A percentile compares a stretch with the other conserved stretches of the same genome.
phyloP scores from a whole-genome alignment of 495 filamentous ascomycete genomes.

The Penicillium paradoxum region DNA sequence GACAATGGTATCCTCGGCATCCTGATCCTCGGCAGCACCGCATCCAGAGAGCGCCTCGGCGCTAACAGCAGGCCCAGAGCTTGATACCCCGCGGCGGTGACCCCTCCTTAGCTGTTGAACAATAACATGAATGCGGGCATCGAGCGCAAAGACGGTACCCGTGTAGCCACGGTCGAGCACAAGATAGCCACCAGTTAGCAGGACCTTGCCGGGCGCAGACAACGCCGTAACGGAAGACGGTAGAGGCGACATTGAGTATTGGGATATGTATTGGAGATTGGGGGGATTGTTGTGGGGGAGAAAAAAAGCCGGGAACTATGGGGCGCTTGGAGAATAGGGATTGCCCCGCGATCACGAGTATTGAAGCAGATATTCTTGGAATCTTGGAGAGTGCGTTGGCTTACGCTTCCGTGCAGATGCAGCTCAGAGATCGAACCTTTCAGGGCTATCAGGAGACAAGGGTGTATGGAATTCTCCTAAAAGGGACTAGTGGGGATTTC shows the following conservation, averaged over 20 bases:
- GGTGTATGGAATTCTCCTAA: constrained; percentile 28
- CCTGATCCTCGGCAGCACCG: constrained; percentile 18
- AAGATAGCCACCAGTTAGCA: constrained; percentile 90
- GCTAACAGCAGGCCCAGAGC: constrained; percentile 11
- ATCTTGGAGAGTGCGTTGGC: not conserved
- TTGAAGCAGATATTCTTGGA: not conserved
- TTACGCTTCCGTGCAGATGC: constrained; percentile 1
- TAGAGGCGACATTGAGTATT: constrained; percentile 12
- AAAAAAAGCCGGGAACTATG: constrained; percentile 13
- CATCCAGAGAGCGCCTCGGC: constrained; percentile 4
- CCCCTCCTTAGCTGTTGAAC: constrained; percentile 52
- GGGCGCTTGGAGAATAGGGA: constrained; percentile 2
- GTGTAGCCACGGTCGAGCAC: constrained; percentile 86
- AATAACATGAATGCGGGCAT: constrained; percentile 85
- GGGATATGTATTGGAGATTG: not conserved
- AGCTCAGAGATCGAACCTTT: not conserved
- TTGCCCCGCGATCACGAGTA: not conserved
- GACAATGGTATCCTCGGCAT: constrained; percentile 54
- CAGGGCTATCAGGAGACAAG: not conserved
- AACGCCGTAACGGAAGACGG: constrained; percentile 50
- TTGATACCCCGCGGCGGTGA: constrained; percentile 24
- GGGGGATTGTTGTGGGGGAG: constrained; percentile 2
- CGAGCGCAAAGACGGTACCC: constrained; percentile 88
- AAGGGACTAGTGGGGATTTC: constrained; percentile 13
- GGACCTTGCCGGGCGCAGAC: constrained; percentile 93